Base-by-base conservation (phyloP, 148 eudicot genomes). In the Rhododendron williamsianum region DNA sequence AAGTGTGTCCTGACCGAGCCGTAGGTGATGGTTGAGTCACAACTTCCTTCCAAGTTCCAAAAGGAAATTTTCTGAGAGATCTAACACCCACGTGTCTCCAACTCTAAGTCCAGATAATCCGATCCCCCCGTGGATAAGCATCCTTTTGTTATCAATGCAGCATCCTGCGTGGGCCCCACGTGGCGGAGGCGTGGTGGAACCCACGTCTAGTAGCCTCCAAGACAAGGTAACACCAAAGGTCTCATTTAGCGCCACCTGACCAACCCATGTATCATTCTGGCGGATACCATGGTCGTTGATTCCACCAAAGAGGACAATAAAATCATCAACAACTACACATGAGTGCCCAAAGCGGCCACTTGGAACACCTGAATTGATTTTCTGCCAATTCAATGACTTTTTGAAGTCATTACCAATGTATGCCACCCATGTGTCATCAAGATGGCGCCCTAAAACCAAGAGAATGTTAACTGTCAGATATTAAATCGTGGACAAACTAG, bases 101-200 rank as follows among this genome's bases (percentile, higher is more conserved):
- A 97, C 87, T 80, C 99, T 91, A 38, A 92, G 54, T n/a, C 98
- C 96, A 56, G 92, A 90, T n/a, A 87, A 90, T 45, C 98, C 98
- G 10, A 97, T 97, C 73, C 99, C 99, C 67, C 99, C 99, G 88
- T 94, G 94, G 88, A 97, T 89, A 46, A 97, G 92, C 96, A 97
- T 94, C 82, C 88, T 91, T 46, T 83, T 85, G 84, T 87, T 91
- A 76, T 88, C 95, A 41, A 95, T 86, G 87, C 93, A 90, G 82
- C 98, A 95, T n/a, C 92, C 96, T 45, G 99, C 98, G 76, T 97
- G 99, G 78, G 99, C 99, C 54, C 99, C 99, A 10, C 99, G 96
- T 25, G 98, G 92, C 67, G 99, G 98, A 45, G 99, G 98, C 4
- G 88, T 89, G 33, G 81, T 84, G 6, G 96, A 41, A 30, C 96